phyloP scores from a whole-genome alignment of 805 yeast species.

The Peterozyma toletana region DNA sequence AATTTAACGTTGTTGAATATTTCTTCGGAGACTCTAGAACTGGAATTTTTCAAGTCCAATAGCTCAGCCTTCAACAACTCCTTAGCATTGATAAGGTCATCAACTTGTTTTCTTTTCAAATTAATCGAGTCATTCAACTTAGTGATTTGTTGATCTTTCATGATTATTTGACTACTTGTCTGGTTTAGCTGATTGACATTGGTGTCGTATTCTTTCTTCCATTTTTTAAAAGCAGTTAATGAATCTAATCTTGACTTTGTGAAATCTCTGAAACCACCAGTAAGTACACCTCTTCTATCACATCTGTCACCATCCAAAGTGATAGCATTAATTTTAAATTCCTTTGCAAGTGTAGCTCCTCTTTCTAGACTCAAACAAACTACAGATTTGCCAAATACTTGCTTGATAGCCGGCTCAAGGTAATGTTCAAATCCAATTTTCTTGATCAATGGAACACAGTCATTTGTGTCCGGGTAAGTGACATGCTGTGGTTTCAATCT shows the following conservation, averaged over 20 bases:
- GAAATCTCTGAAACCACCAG: slow-evolving; percentile 82
- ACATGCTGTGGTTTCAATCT: slow-evolving; percentile 39
- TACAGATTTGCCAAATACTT: slow-evolving; percentile 75
- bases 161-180: slow-evolving; percentile 29
- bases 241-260: slow-evolving; percentile 66
- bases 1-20: slow-evolving; percentile 26
- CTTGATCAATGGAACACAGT: slow-evolving; percentile 70
- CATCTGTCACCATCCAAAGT: slow-evolving; percentile 91
- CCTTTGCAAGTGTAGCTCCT: slow-evolving; percentile 62
- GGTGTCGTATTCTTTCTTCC: slow-evolving; percentile 39
- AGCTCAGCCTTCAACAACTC: slow-evolving; percentile 37
- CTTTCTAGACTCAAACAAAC: slow-evolving; percentile 64
- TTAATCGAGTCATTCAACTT: slow-evolving; percentile 36
- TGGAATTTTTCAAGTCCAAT: slow-evolving; percentile 33
- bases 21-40: slow-evolving; percentile 36
- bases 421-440: slow-evolving; percentile 57
- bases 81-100: slow-evolving; percentile 30
- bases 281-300: slow-evolving; percentile 73
- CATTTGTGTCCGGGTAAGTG: slow-evolving; percentile 55
- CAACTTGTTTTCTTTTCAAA: slow-evolving; percentile 29
- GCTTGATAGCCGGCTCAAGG: slow-evolving; percentile 62
- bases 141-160: slow-evolving; percentile 46
- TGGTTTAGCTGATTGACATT: slow-evolving; percentile 30
- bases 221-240: slow-evolving; percentile 46
- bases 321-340: slow-evolving; percentile 61